Base-by-base conservation (phyloP, 257 asterid species). In the Nicotiana paniculata region DNA sequence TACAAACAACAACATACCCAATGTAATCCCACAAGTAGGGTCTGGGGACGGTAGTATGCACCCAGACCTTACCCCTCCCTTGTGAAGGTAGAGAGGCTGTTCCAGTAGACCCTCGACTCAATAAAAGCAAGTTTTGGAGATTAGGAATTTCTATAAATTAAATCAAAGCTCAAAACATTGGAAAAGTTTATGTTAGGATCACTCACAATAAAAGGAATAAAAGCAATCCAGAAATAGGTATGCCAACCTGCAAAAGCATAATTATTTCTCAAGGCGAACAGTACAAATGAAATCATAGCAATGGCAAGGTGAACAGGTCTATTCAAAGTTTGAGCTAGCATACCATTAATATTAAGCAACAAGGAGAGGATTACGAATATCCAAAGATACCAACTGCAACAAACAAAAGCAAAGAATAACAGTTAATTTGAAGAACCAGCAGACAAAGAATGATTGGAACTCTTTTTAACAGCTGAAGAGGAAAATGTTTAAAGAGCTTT, bases 331-430 rank as follows among this genome's bases (percentile, higher is more conserved):
- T 68, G 79, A 72, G 77, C 81, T 80, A 59, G 80, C 92, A 39
- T 92, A 96, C 99, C 97, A 2, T 94, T 87, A 59, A 96, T 79
- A 77, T 96, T 94, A 85, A 94, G 83, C 88, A 93, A 86, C 93
- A 96, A 85, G 91, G 92, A 96, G 84, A 96, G 12, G 82, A 94
- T 66, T 82, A 94, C 99, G 79, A 94, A 96, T 79, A 88, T n/a
- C 99, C 99, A 96, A 86, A 96, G 85, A 86, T 96, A 92, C 99
- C 99, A 94, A 89, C 99, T 96, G 95, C 93, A 90, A 82, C 69
- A 80, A 81, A 77, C 53, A 37, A 59, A 64, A 84, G 81, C 58
- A 77, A 83, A 75, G 63, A 7, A 9, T 3, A 4, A 8, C 5
- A 75, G 64, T 75, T 75, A 53, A 51, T 53, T 48, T 75, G 46